Base-by-base conservation (phyloP, 371 early-diverging fungal genomes). In the Syncephalastrum monosporum region DNA sequence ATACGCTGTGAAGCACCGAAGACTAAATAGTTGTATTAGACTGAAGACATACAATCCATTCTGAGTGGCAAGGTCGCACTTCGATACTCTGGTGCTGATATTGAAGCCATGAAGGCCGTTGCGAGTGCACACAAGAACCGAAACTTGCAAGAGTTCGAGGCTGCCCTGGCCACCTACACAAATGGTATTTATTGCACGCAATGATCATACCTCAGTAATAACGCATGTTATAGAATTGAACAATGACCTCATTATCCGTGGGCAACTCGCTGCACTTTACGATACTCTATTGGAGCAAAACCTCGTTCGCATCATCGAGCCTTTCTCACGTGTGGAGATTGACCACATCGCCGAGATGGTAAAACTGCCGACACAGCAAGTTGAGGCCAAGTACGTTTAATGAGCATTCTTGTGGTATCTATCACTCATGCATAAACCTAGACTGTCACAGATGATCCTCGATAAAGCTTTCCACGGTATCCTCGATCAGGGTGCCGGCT, bases 261-360 rank as follows among this genome's bases (percentile, higher is more conserved):
- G 81, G 48, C 98, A 98, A 62, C 79, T 98, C 52, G 87, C 88
- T 13, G 87, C 92, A 10, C 82, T 98, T 42, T 97, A 98, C 69
- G 98, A 99, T 70, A 96, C 91, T n/a, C 80, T 99, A 38, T 76
- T 98, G 62, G 97, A 97, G 68, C 96, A 97, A 68, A 98, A 99
- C 73, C 77, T 99, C 66, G 79, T 92, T n/a, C 92, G 97, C 44
- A 87, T 99, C 61, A 98, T 99, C 67, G 99, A 99, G 74, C 99
- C 99, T 12, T 99, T 91, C 73, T 96, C 97, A 49, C 83, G 94
- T 21, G 98, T 99, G 19, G 97, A 97, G 76, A 96, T 99, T 64
- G 71, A 88, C 15, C 95, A 98, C 71, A 91, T 99, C 60, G 97
- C 98, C 13, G 79, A 92, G 45, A 82, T 95, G 57, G 91, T 99